Base-by-base conservation (phyloP, 2,329 filamentous ascomycete genomes). In the Xylaria sp. region DNA sequence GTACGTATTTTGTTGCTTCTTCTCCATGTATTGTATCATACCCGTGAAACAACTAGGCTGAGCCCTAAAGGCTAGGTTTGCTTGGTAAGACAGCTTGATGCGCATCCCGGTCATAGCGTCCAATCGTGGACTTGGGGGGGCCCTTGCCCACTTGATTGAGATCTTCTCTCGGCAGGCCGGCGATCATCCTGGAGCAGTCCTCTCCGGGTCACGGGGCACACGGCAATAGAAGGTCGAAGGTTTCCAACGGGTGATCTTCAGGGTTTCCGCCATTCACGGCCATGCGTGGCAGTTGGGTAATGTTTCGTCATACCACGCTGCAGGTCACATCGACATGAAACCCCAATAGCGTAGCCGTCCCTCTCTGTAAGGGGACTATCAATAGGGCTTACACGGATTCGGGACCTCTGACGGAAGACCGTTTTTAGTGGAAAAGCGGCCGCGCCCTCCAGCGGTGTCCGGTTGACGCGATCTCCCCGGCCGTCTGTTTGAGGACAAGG, bases 131-230 rank as follows among this genome's bases (percentile, higher is more conserved):
- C 29, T 11, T 7, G 11, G 29, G 8, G 29, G n/a, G n/a, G 44
- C 47, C 40, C 46, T 55, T 60, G 52, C 42, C 56, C 58, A 59
- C 58, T 61, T 59, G 45, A 61, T 61, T 61, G 20, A 61, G 58
- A 61, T 61, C 58, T 59, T 61, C 58, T 48, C 46, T 54, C 47
- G 45, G 29, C 29, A n/a, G 29, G 16, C 42, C 45, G 58, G 49
- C 50, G 56, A 61, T 61, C 58, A 50, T 39, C 56, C 45, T 54
- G 48, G 50, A 54, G 58, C 43, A 54, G 29, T 49, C 47, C 38
- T 54, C 50, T 22, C 50, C 58, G 58, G 55, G 53, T 55, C 56
- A 58, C 58, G 48, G 56, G 52, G 52, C 45, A 56, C 48, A 38
- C 34, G 47, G 47, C 44, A 48, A 42, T 42, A 21, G 19, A 42